phyloP scores from a whole-genome alignment of 1,284 basidiomycete genomes.

The Rhodotorula glutinis region DNA sequence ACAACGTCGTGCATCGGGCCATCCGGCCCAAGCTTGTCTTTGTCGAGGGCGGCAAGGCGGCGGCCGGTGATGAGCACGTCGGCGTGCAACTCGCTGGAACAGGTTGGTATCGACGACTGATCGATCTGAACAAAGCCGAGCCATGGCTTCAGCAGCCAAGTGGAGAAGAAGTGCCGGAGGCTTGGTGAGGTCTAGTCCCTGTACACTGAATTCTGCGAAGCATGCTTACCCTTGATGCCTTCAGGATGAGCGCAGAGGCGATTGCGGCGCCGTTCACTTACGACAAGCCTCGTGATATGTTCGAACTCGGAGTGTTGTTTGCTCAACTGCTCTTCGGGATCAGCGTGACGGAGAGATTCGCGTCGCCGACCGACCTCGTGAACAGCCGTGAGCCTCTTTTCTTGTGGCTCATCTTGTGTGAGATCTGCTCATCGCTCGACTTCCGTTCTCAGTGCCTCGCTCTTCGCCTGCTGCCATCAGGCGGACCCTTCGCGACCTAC shows the following conservation, averaged over 20 bases:
- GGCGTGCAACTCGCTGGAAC: conserved; percentile 22
- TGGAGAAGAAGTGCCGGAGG: conserved; percentile 29
- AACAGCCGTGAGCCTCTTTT: background rate
- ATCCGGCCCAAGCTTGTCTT: conserved; percentile 22
- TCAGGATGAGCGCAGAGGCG: conserved; percentile 36
- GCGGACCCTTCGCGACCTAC: conserved; percentile 32
- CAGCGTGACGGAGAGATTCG: conserved; percentile 31
- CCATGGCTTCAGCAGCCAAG: conserved; percentile 26
- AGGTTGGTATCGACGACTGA: conserved; percentile 33
- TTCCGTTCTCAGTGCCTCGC: conserved; percentile 27
- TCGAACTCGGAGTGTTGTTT: conserved; percentile 40
- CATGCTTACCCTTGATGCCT: background rate
- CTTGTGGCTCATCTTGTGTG: too few relatives aligned
- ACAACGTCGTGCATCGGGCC: conserved; percentile 37
- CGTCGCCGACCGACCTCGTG: conserved; percentile 37
- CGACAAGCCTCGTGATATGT: conserved; percentile 40
- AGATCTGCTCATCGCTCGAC: too few relatives aligned
- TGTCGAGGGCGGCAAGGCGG: conserved; percentile 15
- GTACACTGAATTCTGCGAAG: background rate
- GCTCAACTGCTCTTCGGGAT: conserved; percentile 41
- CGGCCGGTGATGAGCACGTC: background rate
- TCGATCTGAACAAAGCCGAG: conserved; percentile 39
- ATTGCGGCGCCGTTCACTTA: conserved; percentile 39
- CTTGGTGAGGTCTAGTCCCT: conserved; percentile 14
- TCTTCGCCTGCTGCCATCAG: conserved; percentile 20